Base-by-base conservation (phyloP, 441 rosid species). In the Mallotus japonicus region DNA sequence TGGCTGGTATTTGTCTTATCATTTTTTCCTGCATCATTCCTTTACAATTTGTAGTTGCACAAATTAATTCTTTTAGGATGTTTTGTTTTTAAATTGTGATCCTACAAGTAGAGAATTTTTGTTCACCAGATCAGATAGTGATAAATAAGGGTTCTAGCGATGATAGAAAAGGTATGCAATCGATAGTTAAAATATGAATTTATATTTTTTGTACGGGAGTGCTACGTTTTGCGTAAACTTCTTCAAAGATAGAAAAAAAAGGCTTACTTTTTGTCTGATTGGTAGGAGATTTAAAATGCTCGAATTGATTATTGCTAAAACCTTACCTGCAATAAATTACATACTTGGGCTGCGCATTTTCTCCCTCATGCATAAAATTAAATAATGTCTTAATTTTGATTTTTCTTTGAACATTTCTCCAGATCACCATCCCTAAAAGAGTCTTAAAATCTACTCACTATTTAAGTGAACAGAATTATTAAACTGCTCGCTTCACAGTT, bases 1-100 rank as follows among this genome's bases (percentile, higher is more conserved):
- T 96, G 99, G 99, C 94, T 93, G 97, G 98, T 95, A 92, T 61
- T 60, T 42, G 15, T 71, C 81, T 73, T 73, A 17, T 51, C 65
- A 19, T 69, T 16, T 73, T 77, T 50, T 32, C 67, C 42, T 56
- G 19, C 55, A 0, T 49, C 11, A 17, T 60, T 63, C 28, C 7
- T 60, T 14, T 50, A 14, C 53, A 71, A 34, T 24, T 40, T n/a
- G 13, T 67, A 20, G 37, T 16, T 67, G 47, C 19, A 49, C 54
- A 51, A 24, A 34, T 22, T 70, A 65, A 17, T 17, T 22, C n/a
- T 20, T 59, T 4, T 65, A 28, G 54, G 20, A 20, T 24, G 13
- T 32, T n/a, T 47, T 40, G 8, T 22, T 28, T 40, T 59, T 9
- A 53, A 28, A 10, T 34, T 24, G 24, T 20, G n/a, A 11, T 37